Percentiles rank a stretch among this genome's conserved stretches.
phyloP scores from a whole-genome alignment of 495 filamentous ascomycete species.

The Halenospora varia region DNA sequence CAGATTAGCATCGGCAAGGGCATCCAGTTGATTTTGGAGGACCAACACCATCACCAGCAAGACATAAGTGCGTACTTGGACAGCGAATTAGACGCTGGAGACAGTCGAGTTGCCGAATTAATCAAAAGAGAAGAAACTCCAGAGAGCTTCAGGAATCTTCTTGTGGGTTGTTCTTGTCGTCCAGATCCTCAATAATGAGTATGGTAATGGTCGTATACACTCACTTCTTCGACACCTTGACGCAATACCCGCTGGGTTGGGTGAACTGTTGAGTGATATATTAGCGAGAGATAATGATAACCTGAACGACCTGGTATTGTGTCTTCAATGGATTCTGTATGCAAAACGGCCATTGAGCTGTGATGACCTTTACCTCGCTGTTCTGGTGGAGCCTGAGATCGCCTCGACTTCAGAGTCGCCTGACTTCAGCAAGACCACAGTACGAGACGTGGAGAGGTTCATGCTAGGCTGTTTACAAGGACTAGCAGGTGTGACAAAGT shows the following conservation, averaged over 20 bases:
- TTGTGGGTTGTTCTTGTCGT: constrained; percentile 23
- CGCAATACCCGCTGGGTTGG: constrained; percentile 26
- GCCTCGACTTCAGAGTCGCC: constrained; percentile 8
- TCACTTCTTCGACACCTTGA: constrained; percentile 8
- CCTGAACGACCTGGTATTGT: constrained; percentile 10
- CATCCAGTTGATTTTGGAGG: too few relatives aligned
- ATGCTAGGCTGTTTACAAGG: constrained; percentile 28
- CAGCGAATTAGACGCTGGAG: constrained; percentile 8
- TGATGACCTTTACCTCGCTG: constrained; percentile 30
- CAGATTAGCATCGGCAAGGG: too few relatives aligned
- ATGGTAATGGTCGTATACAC: constrained; percentile 2
- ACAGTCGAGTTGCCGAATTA: constrained; percentile 7
- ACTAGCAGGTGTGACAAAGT: constrained; percentile 26
- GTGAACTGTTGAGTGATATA: constrained; percentile 26
- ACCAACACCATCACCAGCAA: constrained; percentile 19
- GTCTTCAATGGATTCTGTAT: constrained; percentile 34
- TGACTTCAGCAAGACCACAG: constrained; percentile 15
- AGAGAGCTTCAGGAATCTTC: constrained; percentile 19
- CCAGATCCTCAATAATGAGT: constrained; percentile 14
- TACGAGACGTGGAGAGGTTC: constrained; percentile 21
- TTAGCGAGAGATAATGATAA: neutral
- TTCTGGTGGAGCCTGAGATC: constrained; percentile 20
- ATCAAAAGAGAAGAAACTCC: constrained; percentile 21
- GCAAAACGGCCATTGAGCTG: constrained; percentile 23
- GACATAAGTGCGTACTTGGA: constrained; percentile 29